Evolutionary conservation across 73 alveolate species (phyloP).

Genomic region (Paramecium tetraurelia): DNA sequence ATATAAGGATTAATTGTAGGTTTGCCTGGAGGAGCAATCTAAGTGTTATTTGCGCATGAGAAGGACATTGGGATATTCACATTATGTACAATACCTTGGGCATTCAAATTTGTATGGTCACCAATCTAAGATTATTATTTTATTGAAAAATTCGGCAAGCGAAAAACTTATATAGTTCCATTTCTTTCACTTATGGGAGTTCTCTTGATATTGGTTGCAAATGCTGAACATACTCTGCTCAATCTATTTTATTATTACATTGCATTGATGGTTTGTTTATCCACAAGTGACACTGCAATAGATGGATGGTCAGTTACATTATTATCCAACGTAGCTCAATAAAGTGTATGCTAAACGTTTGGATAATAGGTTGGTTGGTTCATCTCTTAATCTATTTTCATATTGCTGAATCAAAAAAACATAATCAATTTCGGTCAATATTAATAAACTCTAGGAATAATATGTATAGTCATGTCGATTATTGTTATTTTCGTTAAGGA

Average conservation of each 20-base stretch:
- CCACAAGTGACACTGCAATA: conserved; percentile 31
- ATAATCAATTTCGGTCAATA: not conserved
- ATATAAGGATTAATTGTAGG: conserved; percentile 27
- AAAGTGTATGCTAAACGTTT: conserved; percentile 23
- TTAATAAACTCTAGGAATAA: not conserved
- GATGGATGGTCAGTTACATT: conserved; percentile 52
- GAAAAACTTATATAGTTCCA: conserved; percentile 35
- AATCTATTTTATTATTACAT: conserved; percentile 16
- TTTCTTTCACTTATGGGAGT: not conserved
- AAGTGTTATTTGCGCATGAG: conserved; percentile 25
- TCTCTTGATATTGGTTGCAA: not conserved
- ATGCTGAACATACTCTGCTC: not conserved
- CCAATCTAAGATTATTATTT: conserved; percentile 38
- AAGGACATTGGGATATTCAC: conserved; percentile 8
- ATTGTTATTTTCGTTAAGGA: not conserved
- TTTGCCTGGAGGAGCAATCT: conserved; percentile 39
- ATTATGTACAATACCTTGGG: not conserved
- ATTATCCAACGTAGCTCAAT: not conserved
- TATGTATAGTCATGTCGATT: not conserved
- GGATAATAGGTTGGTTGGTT: conserved; percentile 34
- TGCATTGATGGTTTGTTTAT: not conserved
- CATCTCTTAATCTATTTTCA: not conserved
- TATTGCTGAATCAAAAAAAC: not conserved
- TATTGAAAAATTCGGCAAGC: not conserved
- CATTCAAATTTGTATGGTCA: conserved; percentile 32